Evolutionary conservation across 2,329 filamentous ascomycete genomes (phyloP).

Genomic region (Neodidymelliopsis sp.): DNA sequence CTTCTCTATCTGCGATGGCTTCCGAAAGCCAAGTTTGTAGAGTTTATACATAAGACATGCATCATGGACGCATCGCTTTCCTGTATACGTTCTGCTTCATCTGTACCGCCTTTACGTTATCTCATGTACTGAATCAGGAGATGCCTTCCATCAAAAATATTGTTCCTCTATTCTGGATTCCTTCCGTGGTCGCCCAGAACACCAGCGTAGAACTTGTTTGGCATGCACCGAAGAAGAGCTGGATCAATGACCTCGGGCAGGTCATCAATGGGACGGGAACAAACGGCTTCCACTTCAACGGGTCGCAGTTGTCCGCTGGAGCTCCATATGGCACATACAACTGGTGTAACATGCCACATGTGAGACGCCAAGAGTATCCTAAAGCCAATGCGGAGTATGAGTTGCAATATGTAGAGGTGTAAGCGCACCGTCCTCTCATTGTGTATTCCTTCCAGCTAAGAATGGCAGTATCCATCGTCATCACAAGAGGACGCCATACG

Average conservation of each 20-base stretch:
- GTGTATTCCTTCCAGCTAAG: slow-evolving; percentile 1
- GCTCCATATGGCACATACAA: slow-evolving; percentile 72
- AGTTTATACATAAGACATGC: slow-evolving; percentile 34
- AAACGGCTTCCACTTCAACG: slow-evolving; percentile 78
- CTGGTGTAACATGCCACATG: slow-evolving; percentile 89
- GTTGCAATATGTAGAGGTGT: slow-evolving; percentile 80
- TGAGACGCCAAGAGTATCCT: slow-evolving; percentile 71
- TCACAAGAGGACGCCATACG: slow-evolving; percentile 84
- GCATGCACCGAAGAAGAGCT: slow-evolving; percentile 48
- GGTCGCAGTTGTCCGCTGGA: slow-evolving; percentile 63
- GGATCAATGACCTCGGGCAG: slow-evolving; percentile 67
- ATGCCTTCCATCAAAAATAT: slow-evolving; percentile 31
- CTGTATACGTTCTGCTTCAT: slow-evolving; percentile 25
- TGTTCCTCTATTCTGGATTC: slow-evolving; percentile 28
- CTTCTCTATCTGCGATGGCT: slow-evolving; percentile 32
- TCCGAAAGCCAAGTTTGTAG: slow-evolving; percentile 4
- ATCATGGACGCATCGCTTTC: slow-evolving; percentile 21
- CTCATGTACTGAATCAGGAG: slow-evolving; percentile 20
- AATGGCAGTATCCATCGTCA: slow-evolving; percentile 71
- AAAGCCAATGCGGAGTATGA: slow-evolving; percentile 63
- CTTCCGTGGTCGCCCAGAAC: slow-evolving; percentile 23
- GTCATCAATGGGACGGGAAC: slow-evolving; percentile 68
- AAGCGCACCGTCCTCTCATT: slow-evolving; percentile 24
- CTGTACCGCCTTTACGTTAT: slow-evolving; percentile 30
- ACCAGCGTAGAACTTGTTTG: slow-evolving; percentile 39